Evolutionary conservation across 163 green algal genomes (phyloP), one percentile per base, ranked within the genome.

Genomic region (Chlamydomonas reinhardtii): DNA sequence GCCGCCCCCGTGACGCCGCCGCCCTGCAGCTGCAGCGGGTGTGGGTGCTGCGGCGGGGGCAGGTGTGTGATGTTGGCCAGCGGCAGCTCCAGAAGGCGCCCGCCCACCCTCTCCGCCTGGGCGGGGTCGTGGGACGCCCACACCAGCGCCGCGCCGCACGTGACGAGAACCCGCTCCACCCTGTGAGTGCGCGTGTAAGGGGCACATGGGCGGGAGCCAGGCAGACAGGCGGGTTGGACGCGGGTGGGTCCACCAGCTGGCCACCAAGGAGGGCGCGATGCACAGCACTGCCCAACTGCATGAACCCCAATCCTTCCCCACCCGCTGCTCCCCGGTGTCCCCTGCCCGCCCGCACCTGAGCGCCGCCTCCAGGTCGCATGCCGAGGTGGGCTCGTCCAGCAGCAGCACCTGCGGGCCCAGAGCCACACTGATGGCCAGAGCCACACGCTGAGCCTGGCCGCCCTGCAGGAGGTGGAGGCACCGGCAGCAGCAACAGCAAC

Each of bases 51-150:
- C 34, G 75, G 75, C 75, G 59, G 75, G 22, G 66, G 78, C 48
- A 85, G 48, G 24, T 77, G 54, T n/a, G 68, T 32, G 14, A 86
- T 9, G 25, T 34, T 83, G 25, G 29, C 72, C 62, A 83, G 61
- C 25, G 86, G 92, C 76, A 92, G 88, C 74, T 93, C 84, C 62
- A 96, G 83, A 39, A 93, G n/a, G 1, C 86, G 79, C 1, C 92
- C 93, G 16, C 93, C 92, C 24, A 95, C 79, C 20, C 93, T 71
- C 11, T 43, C 6, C 15, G 93, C 92, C 86, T 98, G 95, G 2
- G 90, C 76, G 0, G 83, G 82, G 79, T 97, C 93, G 92, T 98
- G 96, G 0, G 90, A 97, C 22, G 97, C 93, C 96, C 96, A 98
- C 27, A 98, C 66, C 6, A 97, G 43, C 3, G 89, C 90, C 5